These are phyloP conservation scores for Thalassiosira allenii DNA, from an alignment of 352 stramenopile genomes.

Conservation along the genomic window DNA sequence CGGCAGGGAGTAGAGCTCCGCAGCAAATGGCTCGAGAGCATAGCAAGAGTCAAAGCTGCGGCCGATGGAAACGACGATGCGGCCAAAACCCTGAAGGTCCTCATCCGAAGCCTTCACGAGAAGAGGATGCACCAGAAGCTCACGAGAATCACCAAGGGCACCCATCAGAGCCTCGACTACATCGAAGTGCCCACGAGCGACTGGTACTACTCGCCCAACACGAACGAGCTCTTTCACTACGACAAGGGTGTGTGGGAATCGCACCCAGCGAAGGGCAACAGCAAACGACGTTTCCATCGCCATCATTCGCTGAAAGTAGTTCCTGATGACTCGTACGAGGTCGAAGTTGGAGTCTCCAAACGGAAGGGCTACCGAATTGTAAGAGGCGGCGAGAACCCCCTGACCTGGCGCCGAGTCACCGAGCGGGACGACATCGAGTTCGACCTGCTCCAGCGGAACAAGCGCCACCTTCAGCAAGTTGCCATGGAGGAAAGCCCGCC, in stretches of 20 bases:
- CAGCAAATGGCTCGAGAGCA: background rate
- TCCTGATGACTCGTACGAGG: background rate
- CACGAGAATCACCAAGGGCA: background rate
- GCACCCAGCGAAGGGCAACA: background rate
- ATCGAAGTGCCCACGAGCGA: constrained; percentile 2
- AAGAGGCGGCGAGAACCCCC: background rate
- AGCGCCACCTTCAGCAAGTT: constrained; percentile 20
- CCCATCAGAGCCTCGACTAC: background rate
- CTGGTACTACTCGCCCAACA: constrained; percentile 3
- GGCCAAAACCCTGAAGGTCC: background rate
- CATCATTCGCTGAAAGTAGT: constrained; percentile 21
- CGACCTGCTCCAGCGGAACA: background rate
- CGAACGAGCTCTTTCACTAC: constrained; percentile 5
- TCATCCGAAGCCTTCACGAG: background rate
- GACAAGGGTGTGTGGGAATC: background rate
- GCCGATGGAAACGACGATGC: background rate
- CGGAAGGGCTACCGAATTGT: background rate
- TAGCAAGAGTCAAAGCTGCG: background rate
- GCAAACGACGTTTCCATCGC: background rate
- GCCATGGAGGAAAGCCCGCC: constrained; percentile 6
- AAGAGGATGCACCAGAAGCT: background rate
- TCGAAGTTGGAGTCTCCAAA: background rate
- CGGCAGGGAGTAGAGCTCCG: background rate
- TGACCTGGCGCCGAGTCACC: background rate
- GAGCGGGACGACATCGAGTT: constrained; percentile 1